A percentile compares a stretch with the other conserved stretches of the same genome.
Conservation (phyloP, 306 rosid species). For the Sesbania bispinosa region DNA sequence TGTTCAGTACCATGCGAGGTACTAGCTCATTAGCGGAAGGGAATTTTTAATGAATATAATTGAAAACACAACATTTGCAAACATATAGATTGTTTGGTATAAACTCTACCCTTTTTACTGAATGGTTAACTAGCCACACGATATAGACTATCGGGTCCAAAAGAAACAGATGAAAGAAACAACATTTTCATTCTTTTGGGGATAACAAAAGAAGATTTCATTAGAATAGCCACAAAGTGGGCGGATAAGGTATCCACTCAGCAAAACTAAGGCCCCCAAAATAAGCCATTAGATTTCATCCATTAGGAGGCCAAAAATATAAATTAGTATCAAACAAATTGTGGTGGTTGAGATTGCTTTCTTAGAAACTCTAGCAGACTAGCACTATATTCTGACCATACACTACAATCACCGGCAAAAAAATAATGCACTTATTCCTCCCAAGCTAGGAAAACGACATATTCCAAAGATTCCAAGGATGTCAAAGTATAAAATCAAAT, state of each 20-base stretch:
- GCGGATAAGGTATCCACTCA: background rate
- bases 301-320: background rate
- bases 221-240: background rate
- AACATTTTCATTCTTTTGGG: background rate
- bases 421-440: background rate
- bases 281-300: background rate
- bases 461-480: background rate
- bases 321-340: background rate
- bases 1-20: background rate
- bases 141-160: background rate
- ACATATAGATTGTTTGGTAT: background rate
- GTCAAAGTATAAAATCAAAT: background rate
- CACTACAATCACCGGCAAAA: background rate
- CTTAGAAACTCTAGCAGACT: conserved; percentile 15
- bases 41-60: background rate
- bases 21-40: conserved; percentile 6
- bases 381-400: background rate
- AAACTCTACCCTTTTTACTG: background rate
- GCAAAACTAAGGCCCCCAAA: background rate
- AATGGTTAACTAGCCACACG: background rate
- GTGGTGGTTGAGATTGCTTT: background rate
- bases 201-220: background rate
- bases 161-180: background rate
- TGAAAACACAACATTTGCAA: background rate
- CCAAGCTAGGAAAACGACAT: background rate